Conservation (phyloP, 441 rosid genomes). For the Croton laevigatus region DNA sequence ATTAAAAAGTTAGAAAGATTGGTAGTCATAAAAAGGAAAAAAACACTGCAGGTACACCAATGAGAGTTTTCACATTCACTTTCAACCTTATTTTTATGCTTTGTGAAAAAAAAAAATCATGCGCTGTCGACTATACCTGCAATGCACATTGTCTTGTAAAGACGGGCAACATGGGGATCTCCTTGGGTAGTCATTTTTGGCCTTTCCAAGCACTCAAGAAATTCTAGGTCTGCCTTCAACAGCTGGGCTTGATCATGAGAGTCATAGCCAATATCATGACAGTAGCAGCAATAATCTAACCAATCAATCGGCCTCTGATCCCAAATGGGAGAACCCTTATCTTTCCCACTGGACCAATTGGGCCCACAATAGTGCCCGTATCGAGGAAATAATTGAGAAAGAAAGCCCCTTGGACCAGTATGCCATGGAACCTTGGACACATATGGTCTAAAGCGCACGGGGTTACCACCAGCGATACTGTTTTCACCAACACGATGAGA, state of each 20-base stretch:
- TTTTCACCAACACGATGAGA: slow-evolving; percentile 26
- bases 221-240: slow-evolving; percentile 78
- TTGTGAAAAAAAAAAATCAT: background rate
- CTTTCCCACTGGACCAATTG: slow-evolving; percentile 97
- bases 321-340: slow-evolving; percentile 80
- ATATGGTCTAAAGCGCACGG: slow-evolving; percentile 80
- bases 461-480: slow-evolving; percentile 21
- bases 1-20: background rate
- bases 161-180: slow-evolving; percentile 54
- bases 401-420: slow-evolving; percentile 78
- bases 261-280: slow-evolving; percentile 96
- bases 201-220: slow-evolving; percentile 90
- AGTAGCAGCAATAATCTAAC: slow-evolving; percentile 96
- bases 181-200: slow-evolving; percentile 52
- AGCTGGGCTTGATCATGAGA: slow-evolving; percentile 77
- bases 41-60: too few relatives aligned
- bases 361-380: slow-evolving; percentile 98
- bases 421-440: slow-evolving; percentile 98
- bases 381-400: slow-evolving; percentile 90
- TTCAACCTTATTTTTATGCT: too few relatives aligned
- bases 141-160: slow-evolving; percentile 82
- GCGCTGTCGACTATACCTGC: slow-evolving; percentile 43
- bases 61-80: too few relatives aligned
- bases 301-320: slow-evolving; percentile 94
- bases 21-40: background rate